These are phyloP conservation scores for Eutrema heterophyllum DNA, from an alignment of 345 rosid genomes.

Conservation along the genomic window DNA sequence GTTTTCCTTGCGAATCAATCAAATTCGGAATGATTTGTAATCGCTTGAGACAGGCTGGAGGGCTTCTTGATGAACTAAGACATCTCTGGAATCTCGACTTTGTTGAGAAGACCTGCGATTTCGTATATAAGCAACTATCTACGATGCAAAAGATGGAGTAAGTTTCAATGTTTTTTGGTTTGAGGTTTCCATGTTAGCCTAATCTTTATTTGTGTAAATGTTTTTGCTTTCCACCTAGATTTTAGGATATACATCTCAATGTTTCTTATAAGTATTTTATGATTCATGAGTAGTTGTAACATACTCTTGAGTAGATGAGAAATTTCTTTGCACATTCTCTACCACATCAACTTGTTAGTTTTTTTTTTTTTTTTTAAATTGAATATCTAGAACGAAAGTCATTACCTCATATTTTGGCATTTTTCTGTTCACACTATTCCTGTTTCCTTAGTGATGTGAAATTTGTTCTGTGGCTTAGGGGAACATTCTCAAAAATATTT, in stretches of 20 bases:
- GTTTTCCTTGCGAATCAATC: background rate
- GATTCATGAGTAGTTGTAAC: slow-evolving; percentile 21
- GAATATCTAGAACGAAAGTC: background rate
- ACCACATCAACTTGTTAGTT: slow-evolving; percentile 19
- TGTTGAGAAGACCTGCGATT: slow-evolving; percentile 60
- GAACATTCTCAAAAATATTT: background rate
- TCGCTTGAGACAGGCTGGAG: slow-evolving; percentile 56
- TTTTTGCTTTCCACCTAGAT: background rate
- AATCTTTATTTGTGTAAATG: background rate
- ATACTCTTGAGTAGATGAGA: slow-evolving; percentile 6
- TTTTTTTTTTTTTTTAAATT: background rate
- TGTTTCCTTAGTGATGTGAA: slow-evolving; percentile 4
- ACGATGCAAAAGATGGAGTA: slow-evolving; percentile 70
- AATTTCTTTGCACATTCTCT: background rate
- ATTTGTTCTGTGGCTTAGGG: background rate
- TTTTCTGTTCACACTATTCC: background rate
- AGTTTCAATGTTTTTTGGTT: background rate
- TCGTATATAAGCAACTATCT: slow-evolving; percentile 60
- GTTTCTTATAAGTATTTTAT: background rate
- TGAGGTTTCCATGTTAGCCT: background rate
- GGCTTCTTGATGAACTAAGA: slow-evolving; percentile 65
- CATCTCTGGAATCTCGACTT: slow-evolving; percentile 64
- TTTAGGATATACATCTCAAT: too few species aligned
- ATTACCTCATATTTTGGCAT: slow-evolving; percentile 15
- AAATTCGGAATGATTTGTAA: background rate